A percentile compares a stretch with the other conserved stretches of the same genome.
These are phyloP conservation scores for Alloascoidea hylecoeti DNA, from an alignment of 805 yeast genomes.

Conservation along the genomic window DNA sequence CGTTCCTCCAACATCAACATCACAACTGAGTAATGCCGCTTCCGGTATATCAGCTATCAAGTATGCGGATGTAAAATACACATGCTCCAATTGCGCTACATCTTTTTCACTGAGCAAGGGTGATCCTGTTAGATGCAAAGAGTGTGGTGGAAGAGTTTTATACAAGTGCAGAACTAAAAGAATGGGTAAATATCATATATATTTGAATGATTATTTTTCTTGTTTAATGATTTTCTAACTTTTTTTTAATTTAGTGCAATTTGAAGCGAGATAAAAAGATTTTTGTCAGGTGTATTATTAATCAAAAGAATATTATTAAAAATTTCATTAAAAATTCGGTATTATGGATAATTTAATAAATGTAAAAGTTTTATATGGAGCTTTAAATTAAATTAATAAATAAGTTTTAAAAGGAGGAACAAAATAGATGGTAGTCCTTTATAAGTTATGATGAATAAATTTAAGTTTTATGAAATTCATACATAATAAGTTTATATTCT, in stretches of 20 bases:
- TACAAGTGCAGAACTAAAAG: conserved; percentile 96
- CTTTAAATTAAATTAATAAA: too few species aligned
- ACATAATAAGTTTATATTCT: too few species aligned
- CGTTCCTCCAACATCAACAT: conserved; percentile 54
- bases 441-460: too few species aligned
- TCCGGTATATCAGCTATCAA: conserved; percentile 58
- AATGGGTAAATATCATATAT: conserved; percentile 53
- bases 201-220: conserved; percentile 6
- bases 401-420: too few species aligned
- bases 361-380: too few species aligned
- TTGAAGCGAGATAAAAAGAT: conserved; percentile 49
- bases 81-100: conserved; percentile 94
- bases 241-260: conserved; percentile 29
- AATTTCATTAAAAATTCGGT: too few species aligned
- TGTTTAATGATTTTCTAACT: neutral
- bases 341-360: too few species aligned
- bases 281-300: too few species aligned
- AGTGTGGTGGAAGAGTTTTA: conserved; percentile 95
- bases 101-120: conserved; percentile 77
- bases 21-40: conserved; percentile 65
- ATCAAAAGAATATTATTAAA: too few species aligned
- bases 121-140: conserved; percentile 96
- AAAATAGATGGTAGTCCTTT: too few species aligned
- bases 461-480: too few species aligned
- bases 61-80: conserved; percentile 78